phyloP scores from a whole-genome alignment of 208 protist genomes.

The Trypanosoma mega region DNA sequence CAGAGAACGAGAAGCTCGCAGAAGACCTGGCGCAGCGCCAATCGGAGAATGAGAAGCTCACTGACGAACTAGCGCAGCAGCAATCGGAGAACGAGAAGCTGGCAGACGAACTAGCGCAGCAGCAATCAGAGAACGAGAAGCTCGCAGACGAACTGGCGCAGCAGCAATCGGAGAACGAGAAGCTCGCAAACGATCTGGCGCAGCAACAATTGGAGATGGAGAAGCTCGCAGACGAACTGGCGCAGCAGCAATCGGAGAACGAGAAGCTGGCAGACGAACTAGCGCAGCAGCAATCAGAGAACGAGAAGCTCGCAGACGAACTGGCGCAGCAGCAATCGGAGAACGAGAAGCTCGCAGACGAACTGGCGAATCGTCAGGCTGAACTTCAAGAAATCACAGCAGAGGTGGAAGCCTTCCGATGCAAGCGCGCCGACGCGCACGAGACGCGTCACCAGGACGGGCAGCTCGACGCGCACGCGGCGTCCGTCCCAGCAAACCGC shows the following conservation, averaged over 20 bases:
- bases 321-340: too few species aligned
- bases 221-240: too few species aligned
- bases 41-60: slow-evolving; percentile 27
- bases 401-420: slow-evolving; percentile 33
- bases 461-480: slow-evolving; percentile 1
- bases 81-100: slow-evolving; percentile 23
- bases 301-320: too few species aligned
- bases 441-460: slow-evolving; percentile 18
- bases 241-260: too few species aligned
- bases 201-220: too few species aligned
- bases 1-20: slow-evolving; percentile 20
- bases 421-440: slow-evolving; percentile 27
- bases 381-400: not conserved
- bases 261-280: too few species aligned
- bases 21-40: slow-evolving; percentile 21
- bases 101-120: slow-evolving; percentile 23
- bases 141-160: slow-evolving; percentile 15
- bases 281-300: too few species aligned
- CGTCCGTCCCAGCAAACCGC: slow-evolving; percentile 13
- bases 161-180: slow-evolving; percentile 17
- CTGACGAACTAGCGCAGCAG: slow-evolving; percentile 12
- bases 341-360: too few species aligned
- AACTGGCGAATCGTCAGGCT: slow-evolving; percentile 8
- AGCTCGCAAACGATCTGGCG: slow-evolving; percentile 24
- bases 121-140: slow-evolving; percentile 20